Evolutionary conservation across 371 early-diverging fungal species (phyloP).

Genomic region (Fennellomyces sp.): DNA sequence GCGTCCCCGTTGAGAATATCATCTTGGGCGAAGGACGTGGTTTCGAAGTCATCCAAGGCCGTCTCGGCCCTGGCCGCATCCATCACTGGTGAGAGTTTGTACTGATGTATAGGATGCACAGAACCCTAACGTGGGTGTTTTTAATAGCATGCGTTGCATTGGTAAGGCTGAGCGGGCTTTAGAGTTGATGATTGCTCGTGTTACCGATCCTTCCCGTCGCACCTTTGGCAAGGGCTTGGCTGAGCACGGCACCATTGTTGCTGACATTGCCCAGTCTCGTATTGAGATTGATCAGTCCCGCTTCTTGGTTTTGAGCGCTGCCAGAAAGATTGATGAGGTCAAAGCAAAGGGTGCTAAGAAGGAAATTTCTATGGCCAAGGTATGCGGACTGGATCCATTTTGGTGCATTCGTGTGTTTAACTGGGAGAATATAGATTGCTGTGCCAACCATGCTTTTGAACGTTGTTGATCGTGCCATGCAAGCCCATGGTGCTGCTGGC

Average conservation of each 20-base stretch:
- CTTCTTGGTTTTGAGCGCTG: constrained; percentile 88
- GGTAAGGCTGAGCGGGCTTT: constrained; percentile 94
- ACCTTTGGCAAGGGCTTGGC: constrained; percentile 87
- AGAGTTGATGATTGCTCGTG: constrained; percentile 83
- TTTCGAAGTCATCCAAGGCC: constrained; percentile 96
- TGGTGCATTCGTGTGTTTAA: no score
- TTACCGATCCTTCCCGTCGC: constrained; percentile 77
- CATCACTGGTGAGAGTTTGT: constrained; percentile 53
- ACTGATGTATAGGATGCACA: neutral
- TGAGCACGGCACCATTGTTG: constrained; percentile 80
- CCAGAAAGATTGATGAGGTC: constrained; percentile 84
- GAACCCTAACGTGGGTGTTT: neutral
- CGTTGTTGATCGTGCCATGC: constrained; percentile 89
- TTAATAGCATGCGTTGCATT: constrained; percentile 89
- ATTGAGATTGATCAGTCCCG: constrained; percentile 92
- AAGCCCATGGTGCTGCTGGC: constrained; percentile 91
- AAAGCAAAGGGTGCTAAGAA: constrained; percentile 89
- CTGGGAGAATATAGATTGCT: constrained; percentile 30
- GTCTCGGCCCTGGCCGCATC: constrained; percentile 90
- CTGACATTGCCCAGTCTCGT: constrained; percentile 84
- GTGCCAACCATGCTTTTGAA: constrained; percentile 79
- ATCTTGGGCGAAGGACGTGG: constrained; percentile 95
- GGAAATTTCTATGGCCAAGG: constrained; percentile 95
- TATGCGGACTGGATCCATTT: no score
- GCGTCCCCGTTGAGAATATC: constrained; percentile 86